These are phyloP conservation scores for Suhomyces guaymorum DNA, from an alignment of 1,139 yeast species.

Conservation along the genomic window DNA sequence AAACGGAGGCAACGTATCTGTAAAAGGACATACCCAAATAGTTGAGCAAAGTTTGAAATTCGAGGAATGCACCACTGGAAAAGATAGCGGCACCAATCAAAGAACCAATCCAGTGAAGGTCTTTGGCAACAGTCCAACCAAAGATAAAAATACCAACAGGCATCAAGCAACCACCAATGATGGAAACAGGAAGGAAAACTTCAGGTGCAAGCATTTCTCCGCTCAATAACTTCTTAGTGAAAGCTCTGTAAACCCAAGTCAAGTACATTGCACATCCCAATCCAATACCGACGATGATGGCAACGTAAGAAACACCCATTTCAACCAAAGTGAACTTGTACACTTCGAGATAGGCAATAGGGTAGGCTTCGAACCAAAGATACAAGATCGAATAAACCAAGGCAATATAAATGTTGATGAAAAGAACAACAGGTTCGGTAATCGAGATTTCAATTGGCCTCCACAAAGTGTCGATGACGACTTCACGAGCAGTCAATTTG, in stretches of 20 bases:
- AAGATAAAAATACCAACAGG: conserved; percentile 50
- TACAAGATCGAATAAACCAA: conserved; percentile 56
- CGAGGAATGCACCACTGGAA: conserved; percentile 38
- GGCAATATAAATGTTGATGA: conserved; percentile 52
- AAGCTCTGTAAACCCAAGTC: conserved; percentile 22
- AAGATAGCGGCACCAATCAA: conserved; percentile 44
- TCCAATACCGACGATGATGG: conserved; percentile 46
- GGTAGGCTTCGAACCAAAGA: conserved; percentile 63
- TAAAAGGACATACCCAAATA: conserved; percentile 38
- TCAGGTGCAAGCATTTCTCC: conserved; percentile 37
- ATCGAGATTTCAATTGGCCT: conserved; percentile 47
- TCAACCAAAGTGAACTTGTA: conserved; percentile 52
- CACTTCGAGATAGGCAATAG: conserved; percentile 49
- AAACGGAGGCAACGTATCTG: conserved; percentile 55
- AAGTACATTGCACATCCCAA: conserved; percentile 29
- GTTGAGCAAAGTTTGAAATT: conserved; percentile 44
- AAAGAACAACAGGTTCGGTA: conserved; percentile 47
- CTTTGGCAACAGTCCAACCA: conserved; percentile 49
- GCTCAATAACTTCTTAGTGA: conserved; percentile 26
- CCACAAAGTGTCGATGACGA: conserved; percentile 47
- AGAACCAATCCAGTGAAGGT: conserved; percentile 47
- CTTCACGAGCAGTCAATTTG: conserved; percentile 20
- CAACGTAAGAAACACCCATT: conserved; percentile 48
- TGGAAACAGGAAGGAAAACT: conserved; percentile 44
- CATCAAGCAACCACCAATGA: conserved; percentile 42